Percentiles rank a stretch among this genome's conserved stretches.
Conservation (phyloP, 176 grass and related monocot genomes). For the Triticum timopheevii region DNA sequence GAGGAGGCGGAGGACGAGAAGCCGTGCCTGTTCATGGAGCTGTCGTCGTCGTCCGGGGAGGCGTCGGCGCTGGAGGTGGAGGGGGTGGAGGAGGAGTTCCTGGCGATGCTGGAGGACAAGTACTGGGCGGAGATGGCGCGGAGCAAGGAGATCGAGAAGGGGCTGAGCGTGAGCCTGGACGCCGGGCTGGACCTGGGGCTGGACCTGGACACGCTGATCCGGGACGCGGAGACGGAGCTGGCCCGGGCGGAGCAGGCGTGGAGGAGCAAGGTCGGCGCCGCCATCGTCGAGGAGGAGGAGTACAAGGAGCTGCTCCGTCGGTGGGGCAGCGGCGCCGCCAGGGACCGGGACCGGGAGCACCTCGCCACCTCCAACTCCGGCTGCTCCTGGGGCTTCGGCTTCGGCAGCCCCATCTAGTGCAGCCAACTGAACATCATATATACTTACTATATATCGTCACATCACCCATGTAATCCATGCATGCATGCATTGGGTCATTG, state of each 20-base stretch:
- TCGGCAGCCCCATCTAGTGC: constrained; percentile 58
- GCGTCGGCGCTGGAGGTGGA: constrained; percentile 51
- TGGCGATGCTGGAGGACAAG: constrained; percentile 78
- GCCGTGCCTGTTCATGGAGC: constrained; percentile 69
- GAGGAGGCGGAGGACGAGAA: constrained; percentile 61
- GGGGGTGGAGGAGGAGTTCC: constrained; percentile 85
- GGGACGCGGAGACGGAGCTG: constrained; percentile 85
- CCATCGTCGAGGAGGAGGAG: constrained; percentile 80
- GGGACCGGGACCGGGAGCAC: not conserved
- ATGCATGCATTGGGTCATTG: no score
- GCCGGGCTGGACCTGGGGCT: constrained; percentile 53
- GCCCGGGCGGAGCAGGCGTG: constrained; percentile 64
- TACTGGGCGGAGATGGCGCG: constrained; percentile 45
- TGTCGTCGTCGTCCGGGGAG: constrained; percentile 35
- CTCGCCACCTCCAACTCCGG: not conserved
- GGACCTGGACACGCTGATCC: constrained; percentile 61
- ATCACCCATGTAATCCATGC: not conserved
- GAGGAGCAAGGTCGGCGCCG: constrained; percentile 72
- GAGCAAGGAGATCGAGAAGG: constrained; percentile 80
- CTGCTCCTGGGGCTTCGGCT: constrained; percentile 43
- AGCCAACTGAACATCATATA: no score
- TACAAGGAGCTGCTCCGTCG: constrained; percentile 70
- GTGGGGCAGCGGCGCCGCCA: constrained; percentile 42
- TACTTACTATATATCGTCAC: not conserved
- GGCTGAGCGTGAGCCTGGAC: constrained; percentile 59